A percentile compares a stretch with the other conserved stretches of the same genome.
Evolutionary conservation across 495 filamentous ascomycete species (phyloP).

Genomic region (Xylaria venustula): DNA sequence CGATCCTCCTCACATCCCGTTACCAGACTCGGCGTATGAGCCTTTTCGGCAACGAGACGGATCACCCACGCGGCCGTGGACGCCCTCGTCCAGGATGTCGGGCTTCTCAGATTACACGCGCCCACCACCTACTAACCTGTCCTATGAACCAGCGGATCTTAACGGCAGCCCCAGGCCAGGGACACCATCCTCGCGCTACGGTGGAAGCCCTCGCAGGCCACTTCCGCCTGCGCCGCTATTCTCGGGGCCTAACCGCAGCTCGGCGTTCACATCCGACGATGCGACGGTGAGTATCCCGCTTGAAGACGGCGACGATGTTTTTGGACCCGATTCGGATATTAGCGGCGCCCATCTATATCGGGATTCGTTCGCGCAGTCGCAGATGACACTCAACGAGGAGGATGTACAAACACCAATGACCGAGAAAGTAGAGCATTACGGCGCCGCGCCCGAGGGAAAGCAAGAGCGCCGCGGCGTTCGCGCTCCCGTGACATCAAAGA

Average conservation of each 20-base stretch:
- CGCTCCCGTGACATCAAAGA: slow-evolving; percentile 84
- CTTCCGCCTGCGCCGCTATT: slow-evolving; percentile 92
- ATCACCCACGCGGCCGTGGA: slow-evolving; percentile 67
- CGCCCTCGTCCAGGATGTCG: slow-evolving; percentile 58
- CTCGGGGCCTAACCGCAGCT: slow-evolving; percentile 42
- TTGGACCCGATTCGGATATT: slow-evolving; percentile 60
- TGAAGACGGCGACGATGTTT: slow-evolving; percentile 55
- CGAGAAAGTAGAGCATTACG: slow-evolving; percentile 70
- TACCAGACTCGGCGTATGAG: slow-evolving; percentile 46
- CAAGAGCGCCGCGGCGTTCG: slow-evolving; percentile 84
- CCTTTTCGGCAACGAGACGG: slow-evolving; percentile 33
- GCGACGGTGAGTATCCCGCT: slow-evolving; percentile 61
- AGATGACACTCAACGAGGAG: slow-evolving; percentile 42
- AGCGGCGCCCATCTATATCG: slow-evolving; percentile 39
- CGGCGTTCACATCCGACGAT: slow-evolving; percentile 47
- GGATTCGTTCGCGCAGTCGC: slow-evolving; percentile 66
- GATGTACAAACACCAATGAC: slow-evolving; percentile 38
- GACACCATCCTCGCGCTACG: slow-evolving; percentile 82
- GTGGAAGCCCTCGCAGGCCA: slow-evolving; percentile 80
- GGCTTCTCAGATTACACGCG: slow-evolving; percentile 60
- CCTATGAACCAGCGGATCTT: slow-evolving; percentile 83
- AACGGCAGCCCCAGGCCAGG: slow-evolving; percentile 90
- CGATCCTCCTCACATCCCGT: slow-evolving; percentile 46
- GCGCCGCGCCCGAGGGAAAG: slow-evolving; percentile 78
- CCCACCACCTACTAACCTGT: slow-evolving; percentile 64